A percentile compares a stretch with the other conserved stretches of the same genome.
Conservation (phyloP, 495 filamentous ascomycete genomes). For the Neurospora hispaniola region DNA sequence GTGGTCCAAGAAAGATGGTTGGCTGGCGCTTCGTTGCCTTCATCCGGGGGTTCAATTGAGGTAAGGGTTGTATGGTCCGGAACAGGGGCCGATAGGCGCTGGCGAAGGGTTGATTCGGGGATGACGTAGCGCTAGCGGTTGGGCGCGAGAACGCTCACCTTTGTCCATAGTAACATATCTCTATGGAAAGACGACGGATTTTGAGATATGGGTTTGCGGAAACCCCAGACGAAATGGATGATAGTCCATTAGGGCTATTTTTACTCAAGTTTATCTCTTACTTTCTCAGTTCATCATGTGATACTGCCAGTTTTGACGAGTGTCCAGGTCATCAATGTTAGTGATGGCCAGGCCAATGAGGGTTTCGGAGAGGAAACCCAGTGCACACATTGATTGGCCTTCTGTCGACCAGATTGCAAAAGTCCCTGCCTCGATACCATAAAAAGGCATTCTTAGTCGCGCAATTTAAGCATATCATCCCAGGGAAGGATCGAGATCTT, state of each 20-base stretch:
- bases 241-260: not conserved
- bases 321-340: not conserved
- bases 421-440: not conserved
- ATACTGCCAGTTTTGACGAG: not conserved
- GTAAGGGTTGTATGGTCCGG: not conserved
- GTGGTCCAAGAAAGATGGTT: not conserved
- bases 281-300: not conserved
- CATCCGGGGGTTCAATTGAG: not conserved
- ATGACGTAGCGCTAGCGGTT: not conserved
- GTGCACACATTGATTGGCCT: no score
- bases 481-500: not conserved
- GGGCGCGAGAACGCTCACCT: not conserved
- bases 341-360: not conserved
- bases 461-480: not conserved
- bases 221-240: not conserved
- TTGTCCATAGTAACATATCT: not conserved
- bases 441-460: not conserved
- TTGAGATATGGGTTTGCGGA: not conserved
- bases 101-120: not conserved
- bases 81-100: not conserved
- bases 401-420: not conserved
- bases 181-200: not conserved
- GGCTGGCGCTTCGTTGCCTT: not conserved
- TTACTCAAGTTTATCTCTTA: not conserved
- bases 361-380: not conserved